Conservation (phyloP, 2,329 filamentous ascomycete species). For the Aspergillus eucalypticola region DNA sequence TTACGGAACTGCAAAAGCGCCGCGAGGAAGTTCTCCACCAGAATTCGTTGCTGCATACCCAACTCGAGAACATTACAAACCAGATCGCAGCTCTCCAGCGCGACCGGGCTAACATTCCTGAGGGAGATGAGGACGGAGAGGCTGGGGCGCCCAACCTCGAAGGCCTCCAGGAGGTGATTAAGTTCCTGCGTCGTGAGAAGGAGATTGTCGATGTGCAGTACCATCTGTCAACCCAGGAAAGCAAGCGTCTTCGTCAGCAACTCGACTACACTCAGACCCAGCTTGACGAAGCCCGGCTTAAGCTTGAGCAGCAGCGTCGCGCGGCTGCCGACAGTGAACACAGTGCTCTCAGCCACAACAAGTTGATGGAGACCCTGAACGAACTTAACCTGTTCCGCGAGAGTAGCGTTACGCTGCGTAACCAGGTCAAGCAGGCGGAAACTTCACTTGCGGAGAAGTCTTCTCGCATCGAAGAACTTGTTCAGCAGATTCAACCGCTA, state of each 20-base stretch:
- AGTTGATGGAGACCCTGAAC: slow-evolving; percentile 90
- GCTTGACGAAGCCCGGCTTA: slow-evolving; percentile 83
- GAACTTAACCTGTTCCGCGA: slow-evolving; percentile 95
- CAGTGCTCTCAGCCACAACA: slow-evolving; percentile 76
- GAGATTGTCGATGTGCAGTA: slow-evolving; percentile 97
- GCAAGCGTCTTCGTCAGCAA: slow-evolving; percentile 85
- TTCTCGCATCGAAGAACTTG: slow-evolving; percentile 71
- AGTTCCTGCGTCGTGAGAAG: slow-evolving; percentile 89
- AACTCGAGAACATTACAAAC: slow-evolving; percentile 77
- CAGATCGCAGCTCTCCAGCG: slow-evolving; percentile 81
- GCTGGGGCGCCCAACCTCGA: slow-evolving; percentile 62
- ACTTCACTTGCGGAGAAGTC: slow-evolving; percentile 73
- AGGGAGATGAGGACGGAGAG: slow-evolving; percentile 51
- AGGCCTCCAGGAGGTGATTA: slow-evolving; percentile 85
- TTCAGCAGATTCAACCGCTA: slow-evolving; percentile 75
- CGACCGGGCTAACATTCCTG: slow-evolving; percentile 62
- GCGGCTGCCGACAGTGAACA: slow-evolving; percentile 72
- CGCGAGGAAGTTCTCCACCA: slow-evolving; percentile 84
- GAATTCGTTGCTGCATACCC: slow-evolving; percentile 85
- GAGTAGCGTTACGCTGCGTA: slow-evolving; percentile 86
- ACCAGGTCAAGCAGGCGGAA: slow-evolving; percentile 78
- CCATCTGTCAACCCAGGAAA: slow-evolving; percentile 83
- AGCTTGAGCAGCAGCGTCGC: slow-evolving; percentile 85
- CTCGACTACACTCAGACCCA: slow-evolving; percentile 83
- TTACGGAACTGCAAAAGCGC: slow-evolving; percentile 73